Percentiles rank a stretch among this genome's conserved stretches.
Conservation (phyloP, 176 grass and related monocot genomes). For the Eremochloa ophiuroides region DNA sequence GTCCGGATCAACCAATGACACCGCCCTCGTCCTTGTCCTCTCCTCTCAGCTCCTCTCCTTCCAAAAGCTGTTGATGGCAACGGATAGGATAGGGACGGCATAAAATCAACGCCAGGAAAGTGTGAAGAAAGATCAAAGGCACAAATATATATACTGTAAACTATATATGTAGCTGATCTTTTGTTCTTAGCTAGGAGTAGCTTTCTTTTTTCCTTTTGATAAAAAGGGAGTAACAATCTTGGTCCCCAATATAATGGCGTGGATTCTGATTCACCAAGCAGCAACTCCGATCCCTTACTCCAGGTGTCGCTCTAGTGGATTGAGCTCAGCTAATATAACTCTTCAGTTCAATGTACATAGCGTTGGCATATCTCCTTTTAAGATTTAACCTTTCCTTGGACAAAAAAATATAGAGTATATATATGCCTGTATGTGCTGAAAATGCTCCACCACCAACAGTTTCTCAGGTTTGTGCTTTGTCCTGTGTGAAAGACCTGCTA, state of each 20-base stretch:
- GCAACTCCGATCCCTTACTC: not conserved
- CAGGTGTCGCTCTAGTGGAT: not conserved
- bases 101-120: not conserved
- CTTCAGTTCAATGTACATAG: not conserved
- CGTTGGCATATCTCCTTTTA: no score
- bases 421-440: not conserved
- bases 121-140: not conserved
- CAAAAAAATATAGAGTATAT: not conserved
- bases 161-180: not conserved
- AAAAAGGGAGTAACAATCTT: not conserved
- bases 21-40: no score
- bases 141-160: no score
- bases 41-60: not conserved
- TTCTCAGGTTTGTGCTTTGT: not conserved
- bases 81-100: constrained; percentile 3
- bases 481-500: not conserved
- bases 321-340: not conserved
- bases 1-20: constrained; percentile 9
- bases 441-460: not conserved
- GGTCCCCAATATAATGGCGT: not conserved
- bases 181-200: not conserved
- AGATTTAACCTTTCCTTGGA: not conserved
- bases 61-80: constrained; percentile 32
- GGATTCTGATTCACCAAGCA: constrained; percentile 33
- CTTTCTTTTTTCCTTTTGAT: not conserved